Evolutionary conservation across 768 basidiomycete genomes (phyloP), one percentile per base, ranked within the genome.

Genomic region (Mycena epipterygia): DNA sequence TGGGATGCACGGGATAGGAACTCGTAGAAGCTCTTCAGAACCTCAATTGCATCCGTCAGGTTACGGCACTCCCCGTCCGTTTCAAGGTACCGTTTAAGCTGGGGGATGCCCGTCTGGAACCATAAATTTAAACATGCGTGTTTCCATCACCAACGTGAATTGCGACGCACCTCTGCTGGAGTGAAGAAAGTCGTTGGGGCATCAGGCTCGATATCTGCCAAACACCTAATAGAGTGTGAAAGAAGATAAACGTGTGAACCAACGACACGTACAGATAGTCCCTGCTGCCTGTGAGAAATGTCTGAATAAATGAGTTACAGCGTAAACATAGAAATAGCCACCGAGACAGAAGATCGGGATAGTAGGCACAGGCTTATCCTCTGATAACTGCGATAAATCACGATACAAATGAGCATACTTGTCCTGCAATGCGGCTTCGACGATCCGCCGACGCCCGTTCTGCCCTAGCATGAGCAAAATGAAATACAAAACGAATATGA

Each of bases 271-370:
- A 67, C 72, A 73, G 30, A 57, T 53, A 73, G 25, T 73, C 72
- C n/a, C 72, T 56, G 46, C 65, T 70, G 12, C 72, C 72, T 70
- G 46, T 8, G 5, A 37, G 23, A 37, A 48, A 17, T 5, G 25
- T 37, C 13, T 35, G 33, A 55, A 37, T 23, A 13, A 60, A 23
- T 5, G 25, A 23, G 14, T 27, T 48, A 17, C n/a, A 48, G 27
- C 19, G 21, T 25, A 30, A 23, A 27, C 19, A 48, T 21, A 16
- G 27, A 58, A 21, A 57, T 30, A 51, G 17, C 4, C 29, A 67
- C 72, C 72, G 14, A 73, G 27, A 44, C 63, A 68, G 32, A 73
- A 73, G 13, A 73, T 56, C 1, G 72, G 68, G 9, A 73, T 55
- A 21, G 58, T 5, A 30, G 68, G 65, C 21, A 67, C 59, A 2